phyloP scores from a whole-genome alignment of 768 basidiomycete species.

The Thelephora aurantiotincta region DNA sequence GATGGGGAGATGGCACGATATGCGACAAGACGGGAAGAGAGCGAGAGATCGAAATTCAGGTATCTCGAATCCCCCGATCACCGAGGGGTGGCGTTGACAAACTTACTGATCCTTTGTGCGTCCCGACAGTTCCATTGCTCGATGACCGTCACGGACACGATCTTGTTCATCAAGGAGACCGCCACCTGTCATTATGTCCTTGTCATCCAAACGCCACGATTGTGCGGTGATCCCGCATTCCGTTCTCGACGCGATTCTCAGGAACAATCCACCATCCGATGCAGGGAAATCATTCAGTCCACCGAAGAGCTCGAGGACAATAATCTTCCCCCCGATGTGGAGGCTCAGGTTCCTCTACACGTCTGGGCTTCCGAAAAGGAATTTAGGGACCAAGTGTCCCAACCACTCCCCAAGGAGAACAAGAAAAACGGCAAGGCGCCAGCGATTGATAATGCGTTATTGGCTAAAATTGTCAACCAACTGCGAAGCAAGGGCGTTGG shows the following conservation, averaged over 20 bases:
- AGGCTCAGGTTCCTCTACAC: not conserved
- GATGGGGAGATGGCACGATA: conserved; percentile 80
- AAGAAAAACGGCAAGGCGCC: not conserved
- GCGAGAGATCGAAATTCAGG: conserved; percentile 94
- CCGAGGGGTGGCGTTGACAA: not conserved
- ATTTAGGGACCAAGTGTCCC: not conserved
- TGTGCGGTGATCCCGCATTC: conserved; percentile 91
- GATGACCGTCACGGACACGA: conserved; percentile 84
- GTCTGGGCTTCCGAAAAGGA: not conserved
- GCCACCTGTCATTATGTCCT: conserved; percentile 91
- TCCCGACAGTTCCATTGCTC: conserved; percentile 76
- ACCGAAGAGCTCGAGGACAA: conserved; percentile 13
- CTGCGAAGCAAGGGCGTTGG: not conserved
- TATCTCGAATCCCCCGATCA: conserved; percentile 18
- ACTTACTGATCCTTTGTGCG: conserved; percentile 5
- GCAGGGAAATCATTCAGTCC: conserved; percentile 52
- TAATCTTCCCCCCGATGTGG: conserved; percentile 23
- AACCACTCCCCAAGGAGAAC: not conserved
- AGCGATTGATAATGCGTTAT: not conserved
- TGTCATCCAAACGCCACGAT: conserved; percentile 86
- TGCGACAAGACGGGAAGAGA: conserved; percentile 86
- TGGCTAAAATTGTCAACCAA: not conserved
- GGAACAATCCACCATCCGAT: conserved; percentile 60
- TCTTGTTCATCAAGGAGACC: conserved; percentile 85
- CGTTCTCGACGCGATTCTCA: conserved; percentile 53